These are phyloP conservation scores for Papilionanthe hybrid DNA, from an alignment of 116 monocot species.

Conservation along the genomic window DNA sequence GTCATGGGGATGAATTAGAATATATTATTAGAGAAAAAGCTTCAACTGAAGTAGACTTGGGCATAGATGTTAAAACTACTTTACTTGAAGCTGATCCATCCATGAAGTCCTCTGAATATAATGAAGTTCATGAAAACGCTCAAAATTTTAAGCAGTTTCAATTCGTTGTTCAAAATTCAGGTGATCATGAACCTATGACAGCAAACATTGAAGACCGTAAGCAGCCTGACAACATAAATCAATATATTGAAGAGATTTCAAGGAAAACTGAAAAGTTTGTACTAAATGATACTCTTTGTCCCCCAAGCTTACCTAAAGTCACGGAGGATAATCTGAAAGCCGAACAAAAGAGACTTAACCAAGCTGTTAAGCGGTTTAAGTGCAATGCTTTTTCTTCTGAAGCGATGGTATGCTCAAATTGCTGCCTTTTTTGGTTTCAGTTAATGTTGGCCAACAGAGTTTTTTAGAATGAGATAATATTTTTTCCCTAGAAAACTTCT, in stretches of 20 bases:
- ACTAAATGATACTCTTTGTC: background rate
- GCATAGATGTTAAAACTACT: slow-evolving; percentile 14
- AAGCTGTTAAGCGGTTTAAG: background rate
- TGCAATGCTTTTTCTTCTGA: slow-evolving; percentile 3
- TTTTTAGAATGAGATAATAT: background rate
- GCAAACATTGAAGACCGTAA: slow-evolving; percentile 14
- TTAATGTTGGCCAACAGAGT: background rate
- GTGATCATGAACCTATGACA: slow-evolving; percentile 9
- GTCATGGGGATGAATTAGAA: background rate
- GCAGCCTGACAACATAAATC: slow-evolving; percentile 1
- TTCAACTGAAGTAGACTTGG: background rate
- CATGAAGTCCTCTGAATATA: slow-evolving; percentile 1
- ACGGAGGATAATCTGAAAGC: background rate
- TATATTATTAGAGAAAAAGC: background rate
- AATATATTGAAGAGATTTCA: slow-evolving; percentile 14
- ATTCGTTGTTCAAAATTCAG: slow-evolving; percentile 6
- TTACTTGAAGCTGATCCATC: slow-evolving; percentile 4
- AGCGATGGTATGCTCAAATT: slow-evolving; percentile 15
- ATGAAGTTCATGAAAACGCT: slow-evolving; percentile 14
- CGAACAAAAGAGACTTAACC: slow-evolving; percentile 3
- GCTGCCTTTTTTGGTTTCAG: slow-evolving; percentile 1
- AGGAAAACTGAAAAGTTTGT: slow-evolving; percentile 10
- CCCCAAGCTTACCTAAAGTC: slow-evolving; percentile 1
- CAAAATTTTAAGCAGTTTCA: slow-evolving; percentile 13
- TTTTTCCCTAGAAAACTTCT: background rate